Evolutionary conservation across 1,139 yeast genomes (phyloP).

Genomic region (Suhomyces panamericanus): DNA sequence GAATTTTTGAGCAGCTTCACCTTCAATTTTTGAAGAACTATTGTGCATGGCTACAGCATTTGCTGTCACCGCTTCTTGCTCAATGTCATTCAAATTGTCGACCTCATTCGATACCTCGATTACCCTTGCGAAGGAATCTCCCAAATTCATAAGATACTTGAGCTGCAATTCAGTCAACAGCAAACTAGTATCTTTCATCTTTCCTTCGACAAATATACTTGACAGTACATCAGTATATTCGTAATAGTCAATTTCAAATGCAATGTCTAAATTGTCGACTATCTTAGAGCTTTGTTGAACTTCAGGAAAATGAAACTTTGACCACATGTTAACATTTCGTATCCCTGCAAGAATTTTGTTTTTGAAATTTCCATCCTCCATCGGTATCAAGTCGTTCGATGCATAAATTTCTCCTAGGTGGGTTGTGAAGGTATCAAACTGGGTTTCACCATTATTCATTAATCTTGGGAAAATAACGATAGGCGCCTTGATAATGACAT

Average conservation of each 20-base stretch:
- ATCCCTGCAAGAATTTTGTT: constrained; percentile 67
- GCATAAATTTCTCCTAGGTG: constrained; percentile 84
- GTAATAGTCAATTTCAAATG: constrained; percentile 59
- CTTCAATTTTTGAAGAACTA: neutral
- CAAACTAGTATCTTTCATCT: constrained; percentile 64
- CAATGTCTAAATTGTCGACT: constrained; percentile 67
- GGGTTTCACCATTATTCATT: constrained; percentile 36
- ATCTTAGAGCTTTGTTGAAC: constrained; percentile 59
- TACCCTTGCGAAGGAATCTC: constrained; percentile 59
- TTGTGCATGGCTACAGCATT: constrained; percentile 45
- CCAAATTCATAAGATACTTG: constrained; percentile 54
- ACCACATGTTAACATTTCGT: constrained; percentile 64
- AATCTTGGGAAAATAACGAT: constrained; percentile 74
- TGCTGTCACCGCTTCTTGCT: constrained; percentile 62
- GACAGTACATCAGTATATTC: constrained; percentile 50
- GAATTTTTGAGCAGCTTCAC: too few relatives aligned
- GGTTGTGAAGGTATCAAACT: constrained; percentile 64
- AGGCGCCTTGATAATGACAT: constrained; percentile 76
- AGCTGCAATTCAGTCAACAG: constrained; percentile 79
- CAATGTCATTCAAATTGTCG: constrained; percentile 50
- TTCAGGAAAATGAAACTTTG: constrained; percentile 53
- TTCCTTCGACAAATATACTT: constrained; percentile 55
- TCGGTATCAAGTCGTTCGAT: constrained; percentile 53
- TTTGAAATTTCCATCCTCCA: constrained; percentile 24
- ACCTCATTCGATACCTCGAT: constrained; percentile 43